Conservation (phyloP, 2,329 filamentous ascomycete genomes). For the Sporothrix inflata region DNA sequence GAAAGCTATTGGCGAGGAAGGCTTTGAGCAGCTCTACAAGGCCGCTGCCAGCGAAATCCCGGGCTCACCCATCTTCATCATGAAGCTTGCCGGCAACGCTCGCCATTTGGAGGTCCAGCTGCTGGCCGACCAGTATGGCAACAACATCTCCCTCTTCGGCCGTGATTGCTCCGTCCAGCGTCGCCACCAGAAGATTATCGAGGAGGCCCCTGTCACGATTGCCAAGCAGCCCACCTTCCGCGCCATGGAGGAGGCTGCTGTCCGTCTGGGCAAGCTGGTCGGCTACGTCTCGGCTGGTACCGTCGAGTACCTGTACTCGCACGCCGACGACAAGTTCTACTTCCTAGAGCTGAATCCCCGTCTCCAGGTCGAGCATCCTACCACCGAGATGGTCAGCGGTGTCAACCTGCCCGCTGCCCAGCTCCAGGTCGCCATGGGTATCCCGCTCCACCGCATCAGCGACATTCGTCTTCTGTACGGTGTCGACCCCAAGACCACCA, state of each 20-base stretch:
- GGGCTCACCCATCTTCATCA: slow-evolving; percentile 99
- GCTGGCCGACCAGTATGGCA: slow-evolving; percentile 97
- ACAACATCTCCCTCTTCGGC: slow-evolving; percentile 98
- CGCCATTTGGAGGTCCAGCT: slow-evolving; percentile 97
- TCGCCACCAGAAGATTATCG: slow-evolving; percentile 99
- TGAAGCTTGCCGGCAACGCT: slow-evolving; percentile 97
- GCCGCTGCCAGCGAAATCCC: slow-evolving; percentile 97
- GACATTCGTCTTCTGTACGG: slow-evolving; percentile 97
- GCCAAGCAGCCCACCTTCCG: slow-evolving; percentile 88
- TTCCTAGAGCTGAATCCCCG: slow-evolving; percentile 98
- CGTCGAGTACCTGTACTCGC: slow-evolving; percentile 98
- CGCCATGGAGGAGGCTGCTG: slow-evolving; percentile 94
- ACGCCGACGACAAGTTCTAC: slow-evolving; percentile 98
- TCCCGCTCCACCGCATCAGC: slow-evolving; percentile 90
- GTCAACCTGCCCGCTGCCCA: slow-evolving; percentile 97
- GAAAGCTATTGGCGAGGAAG: slow-evolving; percentile 83
- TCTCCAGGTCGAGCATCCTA: slow-evolving; percentile 99
- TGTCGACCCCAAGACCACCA: slow-evolving; percentile 83
- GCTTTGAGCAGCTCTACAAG: slow-evolving; percentile 87
- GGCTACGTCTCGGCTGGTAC: slow-evolving; percentile 99
- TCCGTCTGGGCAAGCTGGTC: slow-evolving; percentile 89
- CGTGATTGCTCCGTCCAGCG: slow-evolving; percentile 98
- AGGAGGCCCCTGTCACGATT: slow-evolving; percentile 97
- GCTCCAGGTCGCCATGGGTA: slow-evolving; percentile 98
- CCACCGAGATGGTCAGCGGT: slow-evolving; percentile 98